Evolutionary conservation across 2,329 filamentous ascomycete species (phyloP), one percentile per base, ranked within the genome.

Genomic region (Xylogone sp.): DNA sequence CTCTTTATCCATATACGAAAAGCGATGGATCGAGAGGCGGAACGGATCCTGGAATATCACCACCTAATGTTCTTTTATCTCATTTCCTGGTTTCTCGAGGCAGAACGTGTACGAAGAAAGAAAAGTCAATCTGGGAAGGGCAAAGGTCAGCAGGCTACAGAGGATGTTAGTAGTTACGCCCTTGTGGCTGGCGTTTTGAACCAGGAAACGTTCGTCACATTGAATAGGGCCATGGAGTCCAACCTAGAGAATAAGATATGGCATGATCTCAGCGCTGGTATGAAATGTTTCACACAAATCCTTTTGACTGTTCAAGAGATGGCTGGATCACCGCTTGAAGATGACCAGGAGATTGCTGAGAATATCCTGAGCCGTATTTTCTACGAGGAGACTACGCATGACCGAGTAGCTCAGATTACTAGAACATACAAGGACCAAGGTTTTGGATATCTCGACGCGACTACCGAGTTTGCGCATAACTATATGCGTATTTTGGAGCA

Each of bases 351-450:
- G 61, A 97, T 99, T 66, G 93, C 94, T 0, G 93, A 99, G 66
- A 99, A 99, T 61, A 97, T 96, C 12, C 83, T 96, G 48, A 95
- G 88, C 62, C 89, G 93, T 55, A 90, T 99, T n/a, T 99, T 99
- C 68, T 99, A 99, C 71, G 94, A 99, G 69, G 91, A 97, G 65
- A 83, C 89, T 0, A 97, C 92, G 0, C 92, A 99, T 63, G 93
- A 99, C 55, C 80, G 88, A 21, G 82, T 99, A 48, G 81, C 93
- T 24, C 82, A 84, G 53, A 88, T 97, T 49, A 77, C 93, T 1
- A 80, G 87, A 56, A 86, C 81, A n/a, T 97, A 95, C 73, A 96
- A 95, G 59, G 90, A 93, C 54, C 94, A 97, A 71, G 88, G 90
- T 0, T 94, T 97, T 60, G 89, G 91, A 50, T 99, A 97, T 60